Base-by-base conservation (phyloP, 352 stramenopile species). In the Pythium insidiosum region DNA sequence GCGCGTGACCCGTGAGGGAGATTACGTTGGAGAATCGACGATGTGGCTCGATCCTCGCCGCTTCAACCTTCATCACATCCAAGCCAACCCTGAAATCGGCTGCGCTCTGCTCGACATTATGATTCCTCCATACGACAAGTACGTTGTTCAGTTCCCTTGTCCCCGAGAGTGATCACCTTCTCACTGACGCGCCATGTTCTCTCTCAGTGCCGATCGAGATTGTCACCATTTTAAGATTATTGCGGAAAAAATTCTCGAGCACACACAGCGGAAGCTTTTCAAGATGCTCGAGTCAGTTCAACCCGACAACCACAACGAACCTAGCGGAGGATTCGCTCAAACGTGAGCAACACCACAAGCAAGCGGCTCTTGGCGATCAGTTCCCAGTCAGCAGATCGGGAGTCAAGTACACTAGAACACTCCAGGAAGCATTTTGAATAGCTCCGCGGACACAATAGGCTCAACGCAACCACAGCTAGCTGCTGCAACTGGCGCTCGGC, bases 121-220 rank as follows among this genome's bases (percentile, higher is more conserved):
- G 76, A 73, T 91, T 24, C 79, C 79, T n/a, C 79, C 79, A 10
- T 91, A 91, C 62, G 73, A 91, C 59, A 88, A 88, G 74, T 87
- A 64, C 47, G 66, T 66, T n/a, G 16, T 21, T 5, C 20, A 13
- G 15, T 26, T 28, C n/a, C 13, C 31, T 22, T 43, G 9, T 16
- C 6, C 7, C 34, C 6, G 10, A 10, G 37, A 23, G 13, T 9
- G 26, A 10, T 38, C 33, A 38, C 33, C 6, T 43, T 23, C 22
- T 19, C 16, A 43, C 2, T 53, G 22, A 30, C 39, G n/a, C 28
- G 23, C 28, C 38, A 4, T 47, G 40, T 9, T 44, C 9, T 33
- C 16, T 39, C n/a, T n/a, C n/a, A 87, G 74, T 66, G 69, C 76
- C 16, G 73, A 88, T 39, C 73, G 76, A 0, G 73, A 88, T 43